A percentile compares a stretch with the other conserved stretches of the same genome.
Conservation (phyloP, 1,139 yeast species). For the Candida sanyaensis region DNA sequence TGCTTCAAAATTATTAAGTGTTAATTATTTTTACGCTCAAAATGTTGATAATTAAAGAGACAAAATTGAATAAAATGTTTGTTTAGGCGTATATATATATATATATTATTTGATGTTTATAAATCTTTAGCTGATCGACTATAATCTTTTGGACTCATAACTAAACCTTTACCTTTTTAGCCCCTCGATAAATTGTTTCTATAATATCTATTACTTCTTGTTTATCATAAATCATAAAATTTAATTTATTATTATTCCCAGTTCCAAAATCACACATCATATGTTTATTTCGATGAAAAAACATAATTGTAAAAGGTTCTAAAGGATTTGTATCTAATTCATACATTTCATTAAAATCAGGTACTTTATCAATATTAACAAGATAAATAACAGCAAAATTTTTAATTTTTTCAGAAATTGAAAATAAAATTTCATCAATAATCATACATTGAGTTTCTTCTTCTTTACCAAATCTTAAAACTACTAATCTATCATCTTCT, state of each 20-base stretch:
- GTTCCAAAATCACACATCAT: slow-evolving; percentile 99
- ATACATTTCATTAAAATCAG: slow-evolving; percentile 91
- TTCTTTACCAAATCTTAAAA: slow-evolving; percentile 86
- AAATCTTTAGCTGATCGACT: slow-evolving; percentile 24
- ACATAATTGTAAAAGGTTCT: slow-evolving; percentile 91
- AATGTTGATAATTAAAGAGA: slow-evolving; percentile 43
- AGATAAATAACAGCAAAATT: slow-evolving; percentile 88
- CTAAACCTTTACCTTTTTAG: slow-evolving; percentile 90
- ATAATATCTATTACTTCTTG: slow-evolving; percentile 91
- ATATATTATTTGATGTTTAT: slow-evolving; percentile 5
- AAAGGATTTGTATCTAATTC: slow-evolving; percentile 55
- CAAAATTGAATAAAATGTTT: too few species aligned
- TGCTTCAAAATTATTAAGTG: slow-evolving; percentile 63
- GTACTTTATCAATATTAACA: slow-evolving; percentile 86
- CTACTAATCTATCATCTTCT: slow-evolving; percentile 86
- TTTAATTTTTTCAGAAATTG: slow-evolving; percentile 78
- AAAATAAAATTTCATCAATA: slow-evolving; percentile 84
- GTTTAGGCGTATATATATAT: not conserved
- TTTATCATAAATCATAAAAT: slow-evolving; percentile 72
- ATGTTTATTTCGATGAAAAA: slow-evolving; percentile 89
- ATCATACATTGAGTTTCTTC: slow-evolving; percentile 77
- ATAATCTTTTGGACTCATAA: slow-evolving; percentile 76
- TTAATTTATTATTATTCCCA: slow-evolving; percentile 93
- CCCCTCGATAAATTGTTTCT: slow-evolving; percentile 89
- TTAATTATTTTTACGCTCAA: slow-evolving; percentile 80